These are phyloP conservation scores for Mucor ambiguus DNA, from an alignment of 371 early-diverging fungal species.

Conservation along the genomic window DNA sequence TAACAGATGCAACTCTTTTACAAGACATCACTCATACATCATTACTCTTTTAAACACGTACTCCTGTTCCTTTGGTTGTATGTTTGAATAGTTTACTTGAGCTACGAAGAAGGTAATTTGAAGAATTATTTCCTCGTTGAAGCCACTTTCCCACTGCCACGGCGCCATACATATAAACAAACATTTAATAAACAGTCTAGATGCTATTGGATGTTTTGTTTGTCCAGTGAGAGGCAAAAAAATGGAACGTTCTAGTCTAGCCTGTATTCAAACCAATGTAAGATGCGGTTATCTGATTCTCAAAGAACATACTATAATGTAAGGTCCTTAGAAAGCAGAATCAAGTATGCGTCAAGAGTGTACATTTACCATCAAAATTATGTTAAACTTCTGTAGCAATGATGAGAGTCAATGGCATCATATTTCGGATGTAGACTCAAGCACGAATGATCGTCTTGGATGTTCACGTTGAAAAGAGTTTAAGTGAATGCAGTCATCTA, in stretches of 20 bases:
- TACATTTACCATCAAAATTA: not conserved
- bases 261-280: not conserved
- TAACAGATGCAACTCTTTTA: not conserved
- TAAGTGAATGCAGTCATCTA: not conserved
- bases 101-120: not conserved
- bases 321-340: not conserved
- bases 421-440: not conserved
- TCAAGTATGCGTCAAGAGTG: not conserved
- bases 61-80: not conserved
- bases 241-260: not conserved
- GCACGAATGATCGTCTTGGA: not conserved
- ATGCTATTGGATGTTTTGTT: not conserved
- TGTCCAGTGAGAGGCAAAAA: not conserved
- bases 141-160: not conserved
- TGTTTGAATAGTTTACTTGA: not conserved
- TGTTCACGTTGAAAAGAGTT: not conserved
- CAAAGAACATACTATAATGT: not conserved
- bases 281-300: not conserved
- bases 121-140: not conserved
- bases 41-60: not conserved
- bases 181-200: not conserved
- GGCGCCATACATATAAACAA: not conserved
- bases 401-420: not conserved
- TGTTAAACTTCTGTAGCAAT: not conserved
- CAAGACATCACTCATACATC: slow-evolving; percentile 11